Percentiles rank a stretch among this genome's conserved stretches.
phyloP scores from a whole-genome alignment of 306 rosid species.

The Ormosia emarginata region DNA sequence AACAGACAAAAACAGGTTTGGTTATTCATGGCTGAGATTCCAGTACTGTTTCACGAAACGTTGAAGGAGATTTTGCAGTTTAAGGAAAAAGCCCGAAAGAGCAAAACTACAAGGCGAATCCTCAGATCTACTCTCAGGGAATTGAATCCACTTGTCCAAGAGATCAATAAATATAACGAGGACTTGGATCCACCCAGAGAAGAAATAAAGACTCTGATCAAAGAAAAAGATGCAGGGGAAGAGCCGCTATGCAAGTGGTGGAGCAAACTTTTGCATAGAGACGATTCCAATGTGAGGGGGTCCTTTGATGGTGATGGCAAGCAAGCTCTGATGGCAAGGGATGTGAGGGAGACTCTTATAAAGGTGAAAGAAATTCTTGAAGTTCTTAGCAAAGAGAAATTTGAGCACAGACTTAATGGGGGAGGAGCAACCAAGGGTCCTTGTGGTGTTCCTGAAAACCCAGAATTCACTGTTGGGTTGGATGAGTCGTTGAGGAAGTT shows the following conservation, averaged over 20 bases:
- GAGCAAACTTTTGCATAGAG: neutral
- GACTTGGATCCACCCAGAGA: constrained; percentile 15
- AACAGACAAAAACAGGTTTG: too few relatives aligned
- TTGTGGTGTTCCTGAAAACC: constrained; percentile 23
- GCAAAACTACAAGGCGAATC: neutral
- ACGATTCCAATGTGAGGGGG: neutral
- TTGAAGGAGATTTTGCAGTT: neutral
- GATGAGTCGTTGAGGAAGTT: constrained; percentile 21
- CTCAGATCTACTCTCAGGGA: constrained; percentile 6
- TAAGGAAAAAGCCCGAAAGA: neutral
- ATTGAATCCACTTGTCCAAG: neutral
- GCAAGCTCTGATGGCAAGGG: neutral
- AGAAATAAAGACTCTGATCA: constrained; percentile 15
- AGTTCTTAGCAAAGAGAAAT: neutral
- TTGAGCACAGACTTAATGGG: neutral
- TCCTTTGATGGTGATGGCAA: neutral
- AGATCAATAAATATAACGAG: constrained; percentile 12
- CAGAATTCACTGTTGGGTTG: constrained; percentile 34
- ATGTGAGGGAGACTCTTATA: constrained; percentile 13
- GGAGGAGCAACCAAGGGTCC: neutral
- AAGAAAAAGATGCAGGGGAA: neutral
- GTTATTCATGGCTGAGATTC: constrained; percentile 11
- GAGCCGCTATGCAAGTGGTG: neutral
- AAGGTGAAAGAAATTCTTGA: constrained; percentile 1
- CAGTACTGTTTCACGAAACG: neutral